Base-by-base conservation (phyloP, 306 rosid genomes). In the Sechiopsis laciniata region DNA sequence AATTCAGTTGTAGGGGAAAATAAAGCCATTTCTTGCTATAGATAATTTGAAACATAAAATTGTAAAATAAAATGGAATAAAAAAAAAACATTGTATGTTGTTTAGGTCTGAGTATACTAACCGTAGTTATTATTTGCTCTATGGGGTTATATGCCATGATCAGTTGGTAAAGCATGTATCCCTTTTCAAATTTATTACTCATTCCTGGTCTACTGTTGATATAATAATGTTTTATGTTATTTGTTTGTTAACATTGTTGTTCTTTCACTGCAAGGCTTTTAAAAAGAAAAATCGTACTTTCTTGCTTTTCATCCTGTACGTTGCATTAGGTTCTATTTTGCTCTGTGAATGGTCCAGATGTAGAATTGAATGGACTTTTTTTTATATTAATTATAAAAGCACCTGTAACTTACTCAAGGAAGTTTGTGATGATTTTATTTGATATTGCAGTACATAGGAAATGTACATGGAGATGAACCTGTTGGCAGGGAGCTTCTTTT, bases 401-500 rank as follows among this genome's bases (percentile, higher is more conserved):
- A 26, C 37, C 60, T 22, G 15, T 26, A 26, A 51, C 74, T 69
- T 22, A 8, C 56, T 70, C 4, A 12, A 21, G 57, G 73, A 48
- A 52, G 68, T 69, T 80, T 29, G 15, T 76, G 54, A 80, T 78
- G 63, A 61, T 68, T 69, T 55, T 83, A 53, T 69, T 80, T 78
- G 81, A 71, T 83, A 73, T 77, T 80, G 86, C 91, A 94, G 99
- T 89, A 89, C 88, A 87, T 94, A 71, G 99, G 97, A 63, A 94
- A 94, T 72, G 95, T 91, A 81, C 99, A 94, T 48, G 97, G 99
- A 74, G 96, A 91, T 87, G 97, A 94, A 82, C 97, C 97, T 60
- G 95, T 94, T 53, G 99, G 97, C 61, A 91, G 96, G 26, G 96
- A 89, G 82, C 90, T 94, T 77, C 92, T 94, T 74, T 53, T 89